Evolutionary conservation across 2,329 filamentous ascomycete species (phyloP).

Genomic region (Albophoma yamanashiensis): DNA sequence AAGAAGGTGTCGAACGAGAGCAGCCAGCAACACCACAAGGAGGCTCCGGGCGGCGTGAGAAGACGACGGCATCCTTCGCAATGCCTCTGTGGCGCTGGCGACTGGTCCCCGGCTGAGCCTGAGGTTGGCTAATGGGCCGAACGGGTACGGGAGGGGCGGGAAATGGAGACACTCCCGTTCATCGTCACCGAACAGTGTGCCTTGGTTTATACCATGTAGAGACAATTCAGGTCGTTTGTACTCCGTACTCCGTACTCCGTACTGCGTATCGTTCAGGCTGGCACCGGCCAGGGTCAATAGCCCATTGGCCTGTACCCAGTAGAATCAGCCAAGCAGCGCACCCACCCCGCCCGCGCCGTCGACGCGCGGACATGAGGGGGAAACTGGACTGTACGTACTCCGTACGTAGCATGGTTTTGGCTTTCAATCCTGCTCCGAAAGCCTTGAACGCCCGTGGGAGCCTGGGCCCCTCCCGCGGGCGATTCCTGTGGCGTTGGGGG

Average conservation of each 20-base stretch:
- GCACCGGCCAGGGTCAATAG: background rate
- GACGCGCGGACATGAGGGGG: background rate
- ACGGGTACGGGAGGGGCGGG: background rate
- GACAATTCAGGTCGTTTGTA: background rate
- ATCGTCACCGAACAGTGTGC: background rate
- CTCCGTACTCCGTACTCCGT: too few species aligned
- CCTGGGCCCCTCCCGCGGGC: background rate
- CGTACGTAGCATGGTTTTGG: too few species aligned
- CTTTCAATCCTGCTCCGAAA: background rate
- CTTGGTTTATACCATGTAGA: background rate
- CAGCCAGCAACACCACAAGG: background rate
- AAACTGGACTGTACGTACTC: too few species aligned
- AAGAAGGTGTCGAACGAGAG: background rate
- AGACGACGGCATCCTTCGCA: background rate
- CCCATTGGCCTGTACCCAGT: background rate
- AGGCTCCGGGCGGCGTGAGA: background rate
- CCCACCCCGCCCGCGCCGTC: background rate
- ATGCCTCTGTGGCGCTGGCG: background rate
- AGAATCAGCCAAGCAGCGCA: background rate
- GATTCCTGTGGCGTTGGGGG: background rate
- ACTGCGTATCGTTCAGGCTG: background rate
- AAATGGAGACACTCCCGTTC: background rate
- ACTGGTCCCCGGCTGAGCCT: background rate
- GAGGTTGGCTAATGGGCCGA: background rate
- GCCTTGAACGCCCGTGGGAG: background rate